phyloP scores from a whole-genome alignment of 345 rosid species.

The Durio zibethinus region DNA sequence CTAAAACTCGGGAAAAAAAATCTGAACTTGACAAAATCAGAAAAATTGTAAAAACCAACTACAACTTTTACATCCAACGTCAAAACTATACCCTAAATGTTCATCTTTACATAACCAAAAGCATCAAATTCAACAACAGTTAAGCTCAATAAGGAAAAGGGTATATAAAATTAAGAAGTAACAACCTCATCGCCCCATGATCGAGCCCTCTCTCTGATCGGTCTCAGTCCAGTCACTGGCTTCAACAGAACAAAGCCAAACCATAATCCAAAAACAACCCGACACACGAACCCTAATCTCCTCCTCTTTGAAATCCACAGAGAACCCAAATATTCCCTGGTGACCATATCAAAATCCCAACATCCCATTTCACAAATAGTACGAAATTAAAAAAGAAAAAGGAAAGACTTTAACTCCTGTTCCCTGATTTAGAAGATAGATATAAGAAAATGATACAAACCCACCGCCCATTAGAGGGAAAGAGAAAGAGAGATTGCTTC shows the following conservation, averaged over 20 bases:
- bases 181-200: constrained; percentile 98
- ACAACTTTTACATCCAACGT: constrained; percentile 8
- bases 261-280: constrained; percentile 49
- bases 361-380: constrained; percentile 15
- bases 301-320: constrained; percentile 22
- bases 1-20: background rate
- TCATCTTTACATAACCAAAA: constrained; percentile 7
- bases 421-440: constrained; percentile 20
- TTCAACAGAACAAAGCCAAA: constrained; percentile 42
- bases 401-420: constrained; percentile 25
- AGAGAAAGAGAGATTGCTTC: constrained; percentile 50
- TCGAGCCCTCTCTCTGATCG: constrained; percentile 73
- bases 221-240: constrained; percentile 65
- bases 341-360: constrained; percentile 39
- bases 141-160: constrained; percentile 5
- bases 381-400: too few species aligned
- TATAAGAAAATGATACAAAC: constrained; percentile 26
- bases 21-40: constrained; percentile 5
- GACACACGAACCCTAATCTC: constrained; percentile 39
- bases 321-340: constrained; percentile 31
- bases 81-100: background rate
- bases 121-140: constrained; percentile 10
- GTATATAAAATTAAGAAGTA: constrained; percentile 14
- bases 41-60: constrained; percentile 14
- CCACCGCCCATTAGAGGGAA: constrained; percentile 29